These are phyloP conservation scores for Fusarium nematophilum DNA, from an alignment of 2,329 filamentous ascomycete species.

Conservation along the genomic window DNA sequence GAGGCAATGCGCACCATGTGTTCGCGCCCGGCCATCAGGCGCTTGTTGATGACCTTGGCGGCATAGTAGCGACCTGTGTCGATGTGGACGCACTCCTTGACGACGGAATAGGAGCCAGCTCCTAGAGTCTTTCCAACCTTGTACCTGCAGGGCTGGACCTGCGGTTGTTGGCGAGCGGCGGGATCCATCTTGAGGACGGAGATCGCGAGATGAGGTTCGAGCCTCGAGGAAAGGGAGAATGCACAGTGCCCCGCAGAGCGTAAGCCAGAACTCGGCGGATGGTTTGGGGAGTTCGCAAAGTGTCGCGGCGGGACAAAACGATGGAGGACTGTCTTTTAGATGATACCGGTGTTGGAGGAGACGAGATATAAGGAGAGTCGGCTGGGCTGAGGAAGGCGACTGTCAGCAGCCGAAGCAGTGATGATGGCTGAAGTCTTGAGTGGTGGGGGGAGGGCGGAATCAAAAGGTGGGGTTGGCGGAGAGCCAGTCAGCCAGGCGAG, in stretches of 20 bases:
- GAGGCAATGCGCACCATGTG: conserved; percentile 79
- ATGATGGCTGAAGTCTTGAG: conserved; percentile 3
- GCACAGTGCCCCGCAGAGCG: conserved; percentile 32
- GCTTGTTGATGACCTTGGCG: conserved; percentile 99
- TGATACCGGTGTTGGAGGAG: background rate
- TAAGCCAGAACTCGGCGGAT: background rate
- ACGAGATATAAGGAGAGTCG: background rate
- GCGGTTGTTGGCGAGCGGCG: conserved; percentile 53
- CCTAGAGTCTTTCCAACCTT: conserved; percentile 98
- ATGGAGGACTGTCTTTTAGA: background rate
- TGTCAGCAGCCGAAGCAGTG: conserved; percentile 26
- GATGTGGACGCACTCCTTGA: conserved; percentile 99
- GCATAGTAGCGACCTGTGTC: conserved; percentile 98
- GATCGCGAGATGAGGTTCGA: conserved; percentile 15
- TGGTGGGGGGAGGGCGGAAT: conserved; percentile 26
- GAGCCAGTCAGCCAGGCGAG: conserved; percentile 10
- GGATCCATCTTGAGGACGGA: conserved; percentile 34
- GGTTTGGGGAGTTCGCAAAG: background rate
- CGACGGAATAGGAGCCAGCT: conserved; percentile 96
- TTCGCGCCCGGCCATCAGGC: conserved; percentile 95
- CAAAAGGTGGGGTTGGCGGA: conserved; percentile 31
- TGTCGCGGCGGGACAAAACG: background rate
- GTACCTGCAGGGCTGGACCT: conserved; percentile 95
- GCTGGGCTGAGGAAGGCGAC: conserved; percentile 7
- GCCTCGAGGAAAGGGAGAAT: conserved; percentile 6